Evolutionary conservation across 495 filamentous ascomycete species (phyloP).

Genomic region (Penicillium paxilli): DNA sequence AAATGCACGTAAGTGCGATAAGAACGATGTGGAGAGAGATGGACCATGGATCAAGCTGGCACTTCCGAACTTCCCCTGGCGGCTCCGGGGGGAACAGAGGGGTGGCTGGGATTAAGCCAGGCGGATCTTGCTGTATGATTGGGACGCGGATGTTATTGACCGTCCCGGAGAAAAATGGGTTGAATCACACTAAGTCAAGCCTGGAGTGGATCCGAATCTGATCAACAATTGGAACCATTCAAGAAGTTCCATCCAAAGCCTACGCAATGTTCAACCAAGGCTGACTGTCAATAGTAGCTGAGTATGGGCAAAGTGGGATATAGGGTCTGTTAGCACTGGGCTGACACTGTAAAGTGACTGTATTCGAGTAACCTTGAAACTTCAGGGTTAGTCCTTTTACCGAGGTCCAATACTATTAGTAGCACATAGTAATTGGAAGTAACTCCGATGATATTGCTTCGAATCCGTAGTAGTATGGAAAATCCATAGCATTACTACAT

Average conservation of each 20-base stretch:
- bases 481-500: no score
- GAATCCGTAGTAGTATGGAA: no score
- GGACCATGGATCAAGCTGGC: constrained; percentile 8
- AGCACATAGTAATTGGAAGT: no score
- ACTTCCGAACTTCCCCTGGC: constrained; percentile 15
- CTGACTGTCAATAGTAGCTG: not conserved
- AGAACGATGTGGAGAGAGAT: not conserved
- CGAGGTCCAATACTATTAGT: no score
- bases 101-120: not conserved
- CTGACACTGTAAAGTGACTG: no score
- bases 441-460: no score
- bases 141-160: constrained; percentile 12
- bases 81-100: constrained; percentile 5
- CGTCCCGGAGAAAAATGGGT: not conserved
- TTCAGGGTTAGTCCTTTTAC: no score
- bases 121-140: constrained; percentile 3
- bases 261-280: not conserved
- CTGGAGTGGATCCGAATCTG: not conserved
- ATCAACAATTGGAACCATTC: not conserved
- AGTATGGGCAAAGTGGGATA: no score
- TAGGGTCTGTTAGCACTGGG: no score
- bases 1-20: not conserved
- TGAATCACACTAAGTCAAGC: not conserved
- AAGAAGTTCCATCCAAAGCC: not conserved
- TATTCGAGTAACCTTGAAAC: no score